Percentiles rank a stretch among this genome's conserved stretches.
Evolutionary conservation across 1,284 basidiomycete species (phyloP).

Genomic region (Irpex rosettiformis): DNA sequence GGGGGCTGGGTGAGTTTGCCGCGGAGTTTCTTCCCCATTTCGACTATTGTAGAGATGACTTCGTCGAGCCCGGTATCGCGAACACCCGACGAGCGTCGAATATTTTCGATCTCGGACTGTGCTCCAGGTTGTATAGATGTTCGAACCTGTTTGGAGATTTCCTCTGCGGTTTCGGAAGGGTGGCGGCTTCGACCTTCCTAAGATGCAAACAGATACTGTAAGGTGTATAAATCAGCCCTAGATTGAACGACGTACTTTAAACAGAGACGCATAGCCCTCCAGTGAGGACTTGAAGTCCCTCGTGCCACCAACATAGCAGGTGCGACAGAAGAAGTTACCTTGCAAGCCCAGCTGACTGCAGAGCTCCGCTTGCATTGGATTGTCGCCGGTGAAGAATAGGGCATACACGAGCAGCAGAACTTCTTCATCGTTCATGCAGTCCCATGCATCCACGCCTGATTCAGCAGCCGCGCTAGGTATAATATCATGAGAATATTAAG

Average conservation of each 20-base stretch:
- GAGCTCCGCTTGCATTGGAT: constrained; percentile 34
- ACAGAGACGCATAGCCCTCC: constrained; percentile 19
- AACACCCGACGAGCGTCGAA: not conserved
- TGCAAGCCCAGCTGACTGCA: constrained; percentile 28
- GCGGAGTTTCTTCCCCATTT: constrained; percentile 4
- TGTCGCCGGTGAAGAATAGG: constrained; percentile 28
- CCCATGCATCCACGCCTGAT: constrained; percentile 20
- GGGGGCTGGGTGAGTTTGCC: constrained; percentile 1
- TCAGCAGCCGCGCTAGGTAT: not conserved
- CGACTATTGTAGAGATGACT: constrained; percentile 5
- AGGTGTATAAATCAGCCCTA: not conserved
- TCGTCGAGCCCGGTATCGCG: constrained; percentile 11
- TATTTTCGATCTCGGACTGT: not conserved
- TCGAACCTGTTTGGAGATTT: constrained; percentile 14
- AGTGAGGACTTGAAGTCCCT: constrained; percentile 20
- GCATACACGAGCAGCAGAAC: constrained; percentile 24
- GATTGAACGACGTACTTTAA: constrained; percentile 17
- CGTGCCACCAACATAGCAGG: constrained; percentile 27
- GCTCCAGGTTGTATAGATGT: constrained; percentile 2
- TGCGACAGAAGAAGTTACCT: constrained; percentile 29
- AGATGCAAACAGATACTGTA: not conserved
- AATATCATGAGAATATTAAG: not conserved
- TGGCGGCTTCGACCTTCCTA: constrained; percentile 13
- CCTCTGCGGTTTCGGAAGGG: not conserved
- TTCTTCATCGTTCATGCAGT: constrained; percentile 19